phyloP scores from a whole-genome alignment of 2,329 filamentous ascomycete species.

The Chaetomium strumarium region DNA sequence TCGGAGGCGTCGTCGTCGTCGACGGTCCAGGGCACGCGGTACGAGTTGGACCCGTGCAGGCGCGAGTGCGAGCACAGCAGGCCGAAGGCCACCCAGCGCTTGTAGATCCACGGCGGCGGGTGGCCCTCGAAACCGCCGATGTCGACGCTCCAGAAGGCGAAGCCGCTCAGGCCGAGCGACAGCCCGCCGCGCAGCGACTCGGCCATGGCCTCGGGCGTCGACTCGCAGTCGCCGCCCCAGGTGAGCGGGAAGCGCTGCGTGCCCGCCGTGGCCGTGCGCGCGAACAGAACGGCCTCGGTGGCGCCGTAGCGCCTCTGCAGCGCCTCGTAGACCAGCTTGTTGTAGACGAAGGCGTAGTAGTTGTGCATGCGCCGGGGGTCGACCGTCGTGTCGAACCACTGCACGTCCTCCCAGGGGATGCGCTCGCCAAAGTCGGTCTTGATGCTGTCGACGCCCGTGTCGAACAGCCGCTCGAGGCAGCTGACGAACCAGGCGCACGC shows the following conservation, averaged over 20 bases:
- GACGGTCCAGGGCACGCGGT: constrained; percentile 70
- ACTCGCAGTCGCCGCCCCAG: constrained; percentile 73
- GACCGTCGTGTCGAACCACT: constrained; percentile 54
- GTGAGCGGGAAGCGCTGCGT: constrained; percentile 63
- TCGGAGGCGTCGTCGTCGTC: constrained; percentile 56
- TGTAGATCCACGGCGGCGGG: constrained; percentile 64
- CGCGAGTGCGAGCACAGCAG: constrained; percentile 64
- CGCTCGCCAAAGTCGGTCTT: constrained; percentile 74
- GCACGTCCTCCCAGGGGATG: constrained; percentile 59
- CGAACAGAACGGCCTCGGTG: constrained; percentile 58
- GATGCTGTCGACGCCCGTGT: constrained; percentile 64
- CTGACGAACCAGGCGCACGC: constrained; percentile 59
- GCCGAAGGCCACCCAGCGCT: constrained; percentile 73
- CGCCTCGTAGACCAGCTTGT: constrained; percentile 62
- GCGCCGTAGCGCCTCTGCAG: constrained; percentile 48
- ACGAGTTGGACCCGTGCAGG: constrained; percentile 63
- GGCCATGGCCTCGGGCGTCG: constrained; percentile 65
- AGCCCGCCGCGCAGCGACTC: constrained; percentile 42
- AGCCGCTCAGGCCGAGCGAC: constrained; percentile 27
- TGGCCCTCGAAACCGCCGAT: constrained; percentile 54
- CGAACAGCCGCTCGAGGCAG: constrained; percentile 59
- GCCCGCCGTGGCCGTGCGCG: constrained; percentile 60
- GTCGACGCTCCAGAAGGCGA: constrained; percentile 30
- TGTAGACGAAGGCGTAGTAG: constrained; percentile 69
- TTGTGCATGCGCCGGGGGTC: constrained; percentile 69